A percentile compares a stretch with the other conserved stretches of the same genome.
Evolutionary conservation across 257 asterid species (phyloP).

Genomic region (Primulina tabacum): DNA sequence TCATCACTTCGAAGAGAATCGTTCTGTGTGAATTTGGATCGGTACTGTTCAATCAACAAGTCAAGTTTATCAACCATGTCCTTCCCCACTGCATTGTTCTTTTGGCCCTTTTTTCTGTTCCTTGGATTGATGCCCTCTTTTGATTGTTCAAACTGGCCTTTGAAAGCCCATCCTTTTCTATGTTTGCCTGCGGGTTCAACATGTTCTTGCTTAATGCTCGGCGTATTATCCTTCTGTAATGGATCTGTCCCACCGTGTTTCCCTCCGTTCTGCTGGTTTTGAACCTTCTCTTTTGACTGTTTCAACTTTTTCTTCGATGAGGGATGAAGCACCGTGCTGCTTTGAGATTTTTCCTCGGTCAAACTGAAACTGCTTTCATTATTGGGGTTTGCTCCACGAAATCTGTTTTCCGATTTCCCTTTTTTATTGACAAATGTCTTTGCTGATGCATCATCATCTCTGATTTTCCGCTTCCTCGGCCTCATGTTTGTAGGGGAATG

Average conservation of each 20-base stretch:
- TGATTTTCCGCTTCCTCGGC: conserved; percentile 52
- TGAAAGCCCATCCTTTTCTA: neutral
- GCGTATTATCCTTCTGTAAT: neutral
- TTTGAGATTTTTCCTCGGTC: conserved; percentile 31
- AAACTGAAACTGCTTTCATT: conserved; percentile 32
- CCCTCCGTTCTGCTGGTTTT: neutral
- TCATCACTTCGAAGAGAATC: neutral
- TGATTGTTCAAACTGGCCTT: neutral
- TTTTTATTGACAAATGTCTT: conserved; percentile 29
- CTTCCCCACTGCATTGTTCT: neutral
- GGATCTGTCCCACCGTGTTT: neutral
- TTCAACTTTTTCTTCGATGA: conserved; percentile 26
- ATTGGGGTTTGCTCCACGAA: conserved; percentile 22
- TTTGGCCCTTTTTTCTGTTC: neutral
- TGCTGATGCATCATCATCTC: conserved; percentile 32
- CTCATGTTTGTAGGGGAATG: conserved; percentile 29
- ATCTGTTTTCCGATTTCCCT: conserved; percentile 29
- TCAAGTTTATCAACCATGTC: neutral
- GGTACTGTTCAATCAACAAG: neutral
- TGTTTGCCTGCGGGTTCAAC: neutral
- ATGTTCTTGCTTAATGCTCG: neutral
- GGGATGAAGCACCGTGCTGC: conserved; percentile 20
- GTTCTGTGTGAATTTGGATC: neutral
- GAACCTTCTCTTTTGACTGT: neutral
- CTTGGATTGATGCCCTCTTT: neutral